phyloP scores from a whole-genome alignment of 495 filamentous ascomycete species.

The Sordaria brevicollis region DNA sequence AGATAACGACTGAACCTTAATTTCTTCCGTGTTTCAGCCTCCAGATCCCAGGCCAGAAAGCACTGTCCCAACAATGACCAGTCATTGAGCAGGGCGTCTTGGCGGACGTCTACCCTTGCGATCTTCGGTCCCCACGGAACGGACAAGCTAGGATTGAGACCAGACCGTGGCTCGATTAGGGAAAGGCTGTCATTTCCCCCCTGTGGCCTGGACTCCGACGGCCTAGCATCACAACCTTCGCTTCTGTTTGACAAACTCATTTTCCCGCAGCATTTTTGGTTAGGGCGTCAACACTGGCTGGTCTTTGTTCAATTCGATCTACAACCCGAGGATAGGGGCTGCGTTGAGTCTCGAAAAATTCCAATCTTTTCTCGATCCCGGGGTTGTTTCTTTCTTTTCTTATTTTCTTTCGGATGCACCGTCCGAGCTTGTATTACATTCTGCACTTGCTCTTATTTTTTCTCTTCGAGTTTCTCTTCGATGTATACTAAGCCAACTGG shows the following conservation, averaged over 20 bases:
- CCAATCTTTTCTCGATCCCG: not conserved
- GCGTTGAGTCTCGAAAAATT: not conserved
- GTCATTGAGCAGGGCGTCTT: not conserved
- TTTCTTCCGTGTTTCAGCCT: conserved; percentile 30
- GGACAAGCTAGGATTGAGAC: not conserved
- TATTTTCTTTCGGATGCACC: not conserved
- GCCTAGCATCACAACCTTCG: not conserved
- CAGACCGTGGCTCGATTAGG: not conserved
- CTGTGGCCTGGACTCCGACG: not conserved
- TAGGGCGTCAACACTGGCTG: conserved; percentile 1
- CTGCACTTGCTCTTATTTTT: not conserved
- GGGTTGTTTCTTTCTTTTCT: not conserved
- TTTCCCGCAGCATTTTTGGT: not conserved
- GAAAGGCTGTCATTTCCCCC: not conserved
- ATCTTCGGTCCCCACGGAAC: not conserved
- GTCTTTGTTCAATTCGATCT: not conserved
- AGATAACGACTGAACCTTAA: conserved; percentile 29
- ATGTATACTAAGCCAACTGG: conserved; percentile 3
- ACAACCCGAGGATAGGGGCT: not conserved
- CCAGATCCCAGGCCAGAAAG: conserved; percentile 4
- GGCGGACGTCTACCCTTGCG: not conserved
- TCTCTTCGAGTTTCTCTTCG: not conserved
- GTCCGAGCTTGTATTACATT: conserved; percentile 1
- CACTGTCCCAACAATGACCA: not conserved
- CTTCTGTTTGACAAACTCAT: not conserved